Evolutionary conservation across 345 rosid species (phyloP).

Genomic region (Populus nigra): DNA sequence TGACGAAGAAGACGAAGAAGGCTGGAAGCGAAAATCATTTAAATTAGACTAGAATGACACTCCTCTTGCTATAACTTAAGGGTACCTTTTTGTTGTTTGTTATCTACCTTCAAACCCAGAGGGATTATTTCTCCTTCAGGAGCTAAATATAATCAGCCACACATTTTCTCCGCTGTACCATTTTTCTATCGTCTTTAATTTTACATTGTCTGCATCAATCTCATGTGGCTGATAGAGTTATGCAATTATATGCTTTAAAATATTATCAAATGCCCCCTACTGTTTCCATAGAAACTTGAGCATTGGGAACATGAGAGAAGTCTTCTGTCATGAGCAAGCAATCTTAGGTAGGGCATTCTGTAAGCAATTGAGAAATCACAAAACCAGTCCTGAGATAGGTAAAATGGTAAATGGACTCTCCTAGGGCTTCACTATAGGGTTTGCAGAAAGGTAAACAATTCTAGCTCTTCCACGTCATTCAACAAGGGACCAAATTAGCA

Average conservation of each 20-base stretch:
- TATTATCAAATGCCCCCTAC: neutral
- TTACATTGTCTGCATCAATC: neutral
- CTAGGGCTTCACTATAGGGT: too few relatives aligned
- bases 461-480: too few relatives aligned
- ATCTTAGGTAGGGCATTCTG: too few relatives aligned
- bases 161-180: neutral
- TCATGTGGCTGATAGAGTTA: neutral
- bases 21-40: neutral
- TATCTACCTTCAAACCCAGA: neutral
- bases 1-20: constrained; percentile 15
- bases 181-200: neutral
- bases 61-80: neutral
- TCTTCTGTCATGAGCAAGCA: too few relatives aligned
- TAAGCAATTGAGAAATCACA: too few relatives aligned
- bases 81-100: neutral
- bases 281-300: neutral
- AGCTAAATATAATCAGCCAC: neutral
- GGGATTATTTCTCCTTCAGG: neutral
- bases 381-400: too few relatives aligned
- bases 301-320: too few relatives aligned
- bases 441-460: too few relatives aligned
- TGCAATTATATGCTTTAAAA: neutral
- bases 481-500: too few relatives aligned
- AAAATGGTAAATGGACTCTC: too few relatives aligned
- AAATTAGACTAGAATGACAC: constrained; percentile 1